Conservation (phyloP, 768 basidiomycete species). For the Boletus edulis region DNA sequence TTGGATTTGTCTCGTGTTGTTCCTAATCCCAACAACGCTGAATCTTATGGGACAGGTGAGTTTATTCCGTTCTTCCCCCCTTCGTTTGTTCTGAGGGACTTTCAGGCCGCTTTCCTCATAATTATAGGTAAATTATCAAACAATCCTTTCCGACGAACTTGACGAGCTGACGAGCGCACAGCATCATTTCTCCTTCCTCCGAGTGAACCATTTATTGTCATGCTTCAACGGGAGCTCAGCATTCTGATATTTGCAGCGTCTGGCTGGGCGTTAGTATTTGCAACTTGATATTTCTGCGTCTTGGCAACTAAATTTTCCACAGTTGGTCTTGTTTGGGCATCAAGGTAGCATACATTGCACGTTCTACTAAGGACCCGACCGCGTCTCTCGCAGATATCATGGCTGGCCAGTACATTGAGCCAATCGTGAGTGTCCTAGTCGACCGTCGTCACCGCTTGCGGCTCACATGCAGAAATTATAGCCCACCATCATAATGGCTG, state of each 20-base stretch:
- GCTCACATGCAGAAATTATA: slow-evolving; percentile 20
- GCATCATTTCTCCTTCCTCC: slow-evolving; percentile 67
- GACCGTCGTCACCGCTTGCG: neutral
- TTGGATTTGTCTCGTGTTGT: no score
- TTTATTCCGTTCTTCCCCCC: neutral
- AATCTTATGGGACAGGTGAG: slow-evolving; percentile 52
- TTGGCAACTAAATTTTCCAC: neutral
- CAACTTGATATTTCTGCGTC: neutral
- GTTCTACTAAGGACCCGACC: slow-evolving; percentile 39
- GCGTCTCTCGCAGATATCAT: slow-evolving; percentile 40
- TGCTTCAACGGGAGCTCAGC: slow-evolving; percentile 60
- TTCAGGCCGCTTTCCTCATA: slow-evolving; percentile 61
- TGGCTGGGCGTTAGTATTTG: slow-evolving; percentile 58
- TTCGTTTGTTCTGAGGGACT: neutral
- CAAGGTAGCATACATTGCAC: slow-evolving; percentile 56
- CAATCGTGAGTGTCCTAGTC: slow-evolving; percentile 28
- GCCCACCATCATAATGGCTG: slow-evolving; percentile 56
- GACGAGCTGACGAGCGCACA: slow-evolving; percentile 20
- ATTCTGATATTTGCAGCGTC: slow-evolving; percentile 47
- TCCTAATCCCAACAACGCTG: no score
- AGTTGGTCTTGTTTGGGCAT: slow-evolving; percentile 71
- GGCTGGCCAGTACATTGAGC: slow-evolving; percentile 56
- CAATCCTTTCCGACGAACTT: neutral
- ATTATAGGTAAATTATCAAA: slow-evolving; percentile 45
- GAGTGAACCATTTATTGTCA: slow-evolving; percentile 59